A percentile compares a stretch with the other conserved stretches of the same genome.
Evolutionary conservation across 108 stramenopile genomes (phyloP).

Genomic region (Skeletonema menzelii): DNA sequence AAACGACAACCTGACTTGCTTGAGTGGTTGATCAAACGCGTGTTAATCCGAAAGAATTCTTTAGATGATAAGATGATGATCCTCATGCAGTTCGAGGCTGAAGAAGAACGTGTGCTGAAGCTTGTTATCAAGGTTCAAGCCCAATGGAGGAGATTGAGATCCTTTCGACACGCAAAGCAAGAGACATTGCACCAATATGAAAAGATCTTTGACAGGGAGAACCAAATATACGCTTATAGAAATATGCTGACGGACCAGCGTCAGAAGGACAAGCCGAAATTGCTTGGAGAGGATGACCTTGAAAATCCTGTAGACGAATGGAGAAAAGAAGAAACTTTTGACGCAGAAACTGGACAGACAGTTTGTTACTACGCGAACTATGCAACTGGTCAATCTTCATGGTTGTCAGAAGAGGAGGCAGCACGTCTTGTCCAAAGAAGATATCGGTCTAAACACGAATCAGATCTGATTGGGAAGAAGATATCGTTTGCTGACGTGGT

Average conservation of each 20-base stretch:
- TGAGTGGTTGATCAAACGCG: conserved; percentile 51
- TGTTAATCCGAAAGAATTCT: conserved; percentile 40
- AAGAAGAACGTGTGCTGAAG: conserved; percentile 39
- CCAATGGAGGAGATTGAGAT: conserved; percentile 45
- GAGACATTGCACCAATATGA: conserved; percentile 33
- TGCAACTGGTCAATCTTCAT: conserved; percentile 52
- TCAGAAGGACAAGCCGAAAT: conserved; percentile 46
- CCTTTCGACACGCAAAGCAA: conserved; percentile 24
- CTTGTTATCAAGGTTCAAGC: conserved; percentile 46
- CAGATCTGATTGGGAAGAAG: conserved; percentile 33
- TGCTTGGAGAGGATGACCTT: conserved; percentile 48
- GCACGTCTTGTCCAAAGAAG: conserved; percentile 51
- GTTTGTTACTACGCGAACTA: conserved; percentile 34
- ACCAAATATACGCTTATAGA: conserved; percentile 45
- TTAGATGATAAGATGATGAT: conserved; percentile 24
- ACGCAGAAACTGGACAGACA: conserved; percentile 29
- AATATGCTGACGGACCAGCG: conserved; percentile 44
- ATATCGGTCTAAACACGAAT: conserved; percentile 47
- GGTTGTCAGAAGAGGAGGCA: conserved; percentile 55
- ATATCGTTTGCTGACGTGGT: conserved; percentile 40
- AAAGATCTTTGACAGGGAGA: conserved; percentile 53
- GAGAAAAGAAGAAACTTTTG: conserved; percentile 32
- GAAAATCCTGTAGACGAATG: conserved; percentile 52
- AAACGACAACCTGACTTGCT: conserved; percentile 30
- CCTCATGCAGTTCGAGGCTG: conserved; percentile 43